Evolutionary conservation across 202 grass and related monocot species (phyloP).

Genomic region (Setaria viridis): DNA sequence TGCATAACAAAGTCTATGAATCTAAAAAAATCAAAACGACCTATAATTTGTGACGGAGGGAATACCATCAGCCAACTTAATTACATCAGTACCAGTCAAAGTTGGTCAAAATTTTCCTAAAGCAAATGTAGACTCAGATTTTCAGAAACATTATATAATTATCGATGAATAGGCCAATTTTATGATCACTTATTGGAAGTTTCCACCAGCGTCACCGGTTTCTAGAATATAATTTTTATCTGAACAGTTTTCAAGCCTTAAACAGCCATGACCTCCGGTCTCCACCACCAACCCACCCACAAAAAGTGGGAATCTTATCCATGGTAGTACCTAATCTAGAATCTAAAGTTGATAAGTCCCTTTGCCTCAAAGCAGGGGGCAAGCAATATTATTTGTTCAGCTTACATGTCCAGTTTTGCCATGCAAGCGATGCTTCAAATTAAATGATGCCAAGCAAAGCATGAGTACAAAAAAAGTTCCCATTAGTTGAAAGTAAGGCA

Average conservation of each 20-base stretch:
- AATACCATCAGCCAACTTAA: not conserved
- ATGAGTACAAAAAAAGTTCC: not conserved
- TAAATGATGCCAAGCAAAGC: not conserved
- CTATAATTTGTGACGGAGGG: too few relatives aligned
- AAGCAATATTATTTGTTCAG: not conserved
- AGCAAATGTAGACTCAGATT: not conserved
- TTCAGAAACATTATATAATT: not conserved
- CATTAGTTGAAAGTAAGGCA: not conserved
- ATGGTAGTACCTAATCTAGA: not conserved
- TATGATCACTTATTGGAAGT: not conserved
- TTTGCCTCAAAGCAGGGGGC: not conserved
- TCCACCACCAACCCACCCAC: not conserved
- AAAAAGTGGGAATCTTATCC: not conserved
- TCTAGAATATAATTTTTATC: not conserved
- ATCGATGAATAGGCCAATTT: not conserved
- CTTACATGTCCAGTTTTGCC: not conserved
- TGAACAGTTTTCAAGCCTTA: not conserved
- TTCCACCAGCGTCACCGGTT: not conserved
- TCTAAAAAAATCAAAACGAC: too few relatives aligned
- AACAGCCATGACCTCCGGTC: not conserved
- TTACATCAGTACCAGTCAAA: not conserved
- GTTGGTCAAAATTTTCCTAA: not conserved
- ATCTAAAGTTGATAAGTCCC: not conserved
- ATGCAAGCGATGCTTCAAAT: not conserved
- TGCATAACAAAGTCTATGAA: too few relatives aligned